Evolutionary conservation across 176 grass and related monocot species (phyloP).

Genomic region (Oryza longistaminata): DNA sequence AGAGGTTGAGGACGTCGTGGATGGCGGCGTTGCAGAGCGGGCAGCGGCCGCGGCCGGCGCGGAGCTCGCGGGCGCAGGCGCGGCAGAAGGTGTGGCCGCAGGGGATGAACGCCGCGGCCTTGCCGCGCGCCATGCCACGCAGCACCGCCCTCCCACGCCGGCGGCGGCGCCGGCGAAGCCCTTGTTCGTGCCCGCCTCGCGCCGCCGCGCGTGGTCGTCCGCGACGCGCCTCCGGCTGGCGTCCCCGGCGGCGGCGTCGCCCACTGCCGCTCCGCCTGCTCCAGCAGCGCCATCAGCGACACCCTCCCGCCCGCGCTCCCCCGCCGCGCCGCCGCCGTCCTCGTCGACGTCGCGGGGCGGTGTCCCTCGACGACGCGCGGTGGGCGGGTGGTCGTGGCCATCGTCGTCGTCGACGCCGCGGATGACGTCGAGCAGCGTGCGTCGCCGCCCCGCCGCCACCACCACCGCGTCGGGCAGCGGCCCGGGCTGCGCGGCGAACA

Average conservation of each 20-base stretch:
- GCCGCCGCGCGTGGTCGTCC: neutral
- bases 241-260: neutral
- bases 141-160: slow-evolving; percentile 48
- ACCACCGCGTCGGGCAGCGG: neutral
- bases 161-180: neutral
- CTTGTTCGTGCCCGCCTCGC: neutral
- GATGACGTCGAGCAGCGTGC: slow-evolving; percentile 45
- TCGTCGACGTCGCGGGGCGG: neutral
- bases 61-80: slow-evolving; percentile 67
- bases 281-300: slow-evolving; percentile 81
- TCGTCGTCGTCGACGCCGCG: slow-evolving; percentile 17
- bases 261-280: slow-evolving; percentile 74
- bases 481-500: neutral
- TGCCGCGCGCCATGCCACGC: slow-evolving; percentile 74
- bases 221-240: slow-evolving; percentile 35
- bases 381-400: neutral
- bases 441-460: slow-evolving; percentile 18
- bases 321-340: neutral
- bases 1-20: slow-evolving; percentile 82
- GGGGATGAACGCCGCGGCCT: slow-evolving; percentile 77
- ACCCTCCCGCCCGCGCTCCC: slow-evolving; percentile 16
- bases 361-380: neutral
- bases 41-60: slow-evolving; percentile 65
- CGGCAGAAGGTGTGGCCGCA: slow-evolving; percentile 98
- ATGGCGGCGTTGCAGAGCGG: slow-evolving; percentile 84